Evolutionary conservation across 2,329 filamentous ascomycete genomes (phyloP), one percentile per base, ranked within the genome.

Genomic region (Lecanosticta acicola): DNA sequence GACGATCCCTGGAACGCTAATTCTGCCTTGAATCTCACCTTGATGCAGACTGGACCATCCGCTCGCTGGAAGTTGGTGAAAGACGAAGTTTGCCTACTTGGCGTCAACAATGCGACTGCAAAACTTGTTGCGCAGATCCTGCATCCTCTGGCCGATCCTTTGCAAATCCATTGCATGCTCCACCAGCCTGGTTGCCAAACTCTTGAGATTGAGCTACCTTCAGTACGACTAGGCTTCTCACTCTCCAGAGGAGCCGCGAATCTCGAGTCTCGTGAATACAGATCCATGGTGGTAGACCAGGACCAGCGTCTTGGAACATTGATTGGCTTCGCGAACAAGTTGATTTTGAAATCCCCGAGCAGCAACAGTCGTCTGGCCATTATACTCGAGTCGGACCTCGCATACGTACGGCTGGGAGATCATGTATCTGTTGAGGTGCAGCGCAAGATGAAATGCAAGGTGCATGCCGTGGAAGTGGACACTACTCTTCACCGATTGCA

Each of bases 231-330:
- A 1, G 45, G 48, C 3, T 64, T 65, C 36, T 14, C n/a, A 2
- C 38, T 60, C 13, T 21, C 41, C 2, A 11, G 14, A 4, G 40
- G 41, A 2, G 11, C 26, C 4, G 43, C 56, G 2, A 1, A 36
- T 1, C 32, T 62, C 5, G 33, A 37, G 14, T 64, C 51, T 9
- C 47, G 49, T 4, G 54, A 61, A 17, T 57, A 53, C 20, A 48
- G 44, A 13, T 14, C 18, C 10, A 53, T 55, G 45, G 19, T 20
- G 8, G 43, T 66, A 1, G 78, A 82, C 41, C 58, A 60, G 0
- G 53, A 77, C 7, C 83, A 87, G 55, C 75, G 83, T 41, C 64
- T 73, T 0, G 82, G 81, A 0, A 79, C 78, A 0, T 71, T 77
- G 54, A 76, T 84, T 46, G 82, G 83, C 0, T 65, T 85, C 0